phyloP scores from a whole-genome alignment of 2,329 filamentous ascomycete genomes.

The Penicillium palitans region DNA sequence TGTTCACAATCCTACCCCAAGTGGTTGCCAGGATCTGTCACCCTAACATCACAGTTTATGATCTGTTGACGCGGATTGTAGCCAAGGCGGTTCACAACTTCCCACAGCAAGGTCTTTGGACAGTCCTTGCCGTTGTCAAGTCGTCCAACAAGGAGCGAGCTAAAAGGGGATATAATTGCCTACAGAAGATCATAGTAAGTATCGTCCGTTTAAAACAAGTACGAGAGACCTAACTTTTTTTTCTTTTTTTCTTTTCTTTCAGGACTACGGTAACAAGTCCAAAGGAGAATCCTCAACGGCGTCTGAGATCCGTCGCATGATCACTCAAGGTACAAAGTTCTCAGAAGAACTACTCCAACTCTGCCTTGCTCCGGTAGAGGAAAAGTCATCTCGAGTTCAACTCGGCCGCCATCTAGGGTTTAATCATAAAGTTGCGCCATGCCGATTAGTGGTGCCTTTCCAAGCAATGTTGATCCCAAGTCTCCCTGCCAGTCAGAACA shows the following conservation, averaged over 20 bases:
- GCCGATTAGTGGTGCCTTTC: conserved; percentile 82
- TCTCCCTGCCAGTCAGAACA: conserved; percentile 70
- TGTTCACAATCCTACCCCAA: conserved; percentile 73
- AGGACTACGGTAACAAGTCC: conserved; percentile 55
- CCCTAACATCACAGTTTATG: conserved; percentile 73
- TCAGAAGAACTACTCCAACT: conserved; percentile 77
- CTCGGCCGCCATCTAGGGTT: conserved; percentile 77
- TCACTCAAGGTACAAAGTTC: conserved; percentile 77
- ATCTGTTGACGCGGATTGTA: conserved; percentile 75
- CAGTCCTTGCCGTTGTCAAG: conserved; percentile 81
- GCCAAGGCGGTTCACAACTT: conserved; percentile 82
- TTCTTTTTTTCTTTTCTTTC: conserved; percentile 3
- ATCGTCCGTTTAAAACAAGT: background rate
- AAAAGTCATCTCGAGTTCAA: conserved; percentile 70
- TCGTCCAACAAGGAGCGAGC: conserved; percentile 71
- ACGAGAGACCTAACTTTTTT: conserved; percentile 16
- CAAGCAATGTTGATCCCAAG: conserved; percentile 81
- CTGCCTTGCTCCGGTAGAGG: conserved; percentile 75
- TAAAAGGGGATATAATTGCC: conserved; percentile 50
- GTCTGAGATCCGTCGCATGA: conserved; percentile 67
- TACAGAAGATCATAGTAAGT: conserved; percentile 44
- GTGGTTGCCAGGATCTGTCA: conserved; percentile 96
- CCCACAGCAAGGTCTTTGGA: conserved; percentile 90
- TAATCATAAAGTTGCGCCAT: conserved; percentile 78
- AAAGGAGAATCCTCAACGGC: conserved; percentile 41